phyloP scores from a whole-genome alignment of 306 rosid species.

The Betula pendula region DNA sequence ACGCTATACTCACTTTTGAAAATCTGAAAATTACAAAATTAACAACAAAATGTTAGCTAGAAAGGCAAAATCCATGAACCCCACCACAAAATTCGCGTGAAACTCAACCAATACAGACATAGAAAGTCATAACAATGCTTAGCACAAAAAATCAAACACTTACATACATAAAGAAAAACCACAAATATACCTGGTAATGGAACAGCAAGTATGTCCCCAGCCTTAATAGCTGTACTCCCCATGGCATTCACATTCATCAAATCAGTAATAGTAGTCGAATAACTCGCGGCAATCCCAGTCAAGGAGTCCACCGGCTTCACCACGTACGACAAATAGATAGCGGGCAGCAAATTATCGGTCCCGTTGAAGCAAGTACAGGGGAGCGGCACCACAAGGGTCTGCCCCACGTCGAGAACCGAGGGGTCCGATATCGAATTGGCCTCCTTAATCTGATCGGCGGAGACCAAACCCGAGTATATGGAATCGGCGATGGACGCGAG shows the following conservation, averaged over 20 bases:
- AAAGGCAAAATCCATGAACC: not conserved
- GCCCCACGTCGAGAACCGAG: constrained; percentile 78
- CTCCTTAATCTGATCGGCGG: constrained; percentile 87
- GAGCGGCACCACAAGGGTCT: constrained; percentile 76
- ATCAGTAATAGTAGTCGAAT: constrained; percentile 82
- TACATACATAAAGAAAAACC: not conserved
- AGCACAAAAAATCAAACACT: not conserved
- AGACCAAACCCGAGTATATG: constrained; percentile 74
- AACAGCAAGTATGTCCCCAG: constrained; percentile 80
- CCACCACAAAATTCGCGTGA: not conserved
- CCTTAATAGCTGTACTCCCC: constrained; percentile 71
- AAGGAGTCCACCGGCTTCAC: constrained; percentile 66
- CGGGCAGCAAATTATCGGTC: constrained; percentile 84
- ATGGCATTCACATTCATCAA: constrained; percentile 97
- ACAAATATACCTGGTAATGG: constrained; percentile 73
- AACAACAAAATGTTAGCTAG: not conserved
- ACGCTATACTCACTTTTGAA: not conserved
- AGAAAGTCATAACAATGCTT: not conserved
- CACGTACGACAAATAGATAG: constrained; percentile 86
- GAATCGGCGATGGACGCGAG: constrained; percentile 76
- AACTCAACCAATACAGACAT: not conserved
- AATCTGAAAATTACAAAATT: not conserved
- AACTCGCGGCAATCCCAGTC: constrained; percentile 66
- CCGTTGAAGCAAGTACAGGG: constrained; percentile 99
- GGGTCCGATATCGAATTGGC: constrained; percentile 84